These are phyloP conservation scores for Endocarpon pusillum DNA, from an alignment of 495 filamentous ascomycete genomes.

Conservation along the genomic window DNA sequence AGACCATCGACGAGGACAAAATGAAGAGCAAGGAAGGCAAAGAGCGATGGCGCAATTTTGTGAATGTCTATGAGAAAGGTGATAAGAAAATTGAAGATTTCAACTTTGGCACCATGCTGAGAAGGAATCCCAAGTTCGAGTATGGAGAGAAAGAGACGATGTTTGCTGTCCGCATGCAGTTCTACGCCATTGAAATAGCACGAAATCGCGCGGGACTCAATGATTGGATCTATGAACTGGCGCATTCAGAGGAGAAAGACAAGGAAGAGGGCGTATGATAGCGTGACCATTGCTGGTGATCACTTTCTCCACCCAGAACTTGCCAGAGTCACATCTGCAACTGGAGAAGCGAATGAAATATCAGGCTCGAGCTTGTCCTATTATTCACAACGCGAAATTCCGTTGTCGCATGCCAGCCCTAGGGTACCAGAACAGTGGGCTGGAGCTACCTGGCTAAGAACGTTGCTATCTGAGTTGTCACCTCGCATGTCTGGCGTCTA, in stretches of 20 bases:
- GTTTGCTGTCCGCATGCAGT: slow-evolving; percentile 82
- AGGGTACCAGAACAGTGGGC: no score
- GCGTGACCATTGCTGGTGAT: no score
- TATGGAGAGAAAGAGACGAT: slow-evolving; percentile 84
- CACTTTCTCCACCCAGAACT: no score
- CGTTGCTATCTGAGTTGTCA: no score
- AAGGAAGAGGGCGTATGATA: no score
- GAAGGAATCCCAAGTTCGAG: slow-evolving; percentile 59
- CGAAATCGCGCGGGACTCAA: slow-evolving; percentile 79
- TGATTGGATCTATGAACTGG: slow-evolving; percentile 87
- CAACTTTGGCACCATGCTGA: slow-evolving; percentile 92
- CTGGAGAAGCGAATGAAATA: no score
- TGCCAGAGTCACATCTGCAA: no score
- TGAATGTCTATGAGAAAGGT: slow-evolving; percentile 85
- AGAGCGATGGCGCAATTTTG: slow-evolving; percentile 88
- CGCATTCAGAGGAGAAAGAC: slow-evolving; percentile 27
- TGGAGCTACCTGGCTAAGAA: no score
- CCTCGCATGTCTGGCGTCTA: no score
- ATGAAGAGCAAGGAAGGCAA: slow-evolving; percentile 98
- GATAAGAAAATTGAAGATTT: slow-evolving; percentile 85
- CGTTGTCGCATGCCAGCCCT: no score
- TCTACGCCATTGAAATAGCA: slow-evolving; percentile 92
- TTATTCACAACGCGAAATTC: no score
- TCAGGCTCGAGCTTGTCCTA: no score
- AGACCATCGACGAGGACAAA: slow-evolving; percentile 67